Base-by-base conservation (phyloP, 2,329 filamentous ascomycete genomes). In the Fusarium caatingaense region DNA sequence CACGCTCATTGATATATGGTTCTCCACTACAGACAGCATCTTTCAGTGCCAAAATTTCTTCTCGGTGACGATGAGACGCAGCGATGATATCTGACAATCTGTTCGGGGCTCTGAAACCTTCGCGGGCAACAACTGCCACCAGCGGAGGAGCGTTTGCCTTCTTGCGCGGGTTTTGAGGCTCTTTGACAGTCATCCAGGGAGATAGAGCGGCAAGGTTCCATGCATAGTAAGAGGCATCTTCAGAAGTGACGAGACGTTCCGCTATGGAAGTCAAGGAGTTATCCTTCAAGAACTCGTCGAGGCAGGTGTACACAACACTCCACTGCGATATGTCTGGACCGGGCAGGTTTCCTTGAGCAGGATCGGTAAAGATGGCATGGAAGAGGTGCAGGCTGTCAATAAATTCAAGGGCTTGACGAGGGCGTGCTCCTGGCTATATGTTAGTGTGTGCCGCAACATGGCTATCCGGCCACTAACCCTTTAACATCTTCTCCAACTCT, bases 401-500 rank as follows among this genome's bases (percentile, higher is more conserved):
- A 15, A 92, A 83, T 27, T 85, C 79, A n/a, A 94, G 80, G 10
- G 92, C 86, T 70, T 83, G 83, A 51, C 82, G 81, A 10, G 92
- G 91, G 72, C 89, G 83, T 13, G 87, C 85, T 34, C 86, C 89
- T 76, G 16, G 25, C 86, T 46, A 41, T 23, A 11, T 16, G n/a
- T 70, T 40, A 69, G 61, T 55, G 37, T 20, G 16, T 32, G 11
- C 7, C 28, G 8, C 12, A 11, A 23, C 23, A 32, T 37, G 8
- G 13, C 15, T 32, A 12, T 20, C 16, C 23, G 25, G 20, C 10
- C 34, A 25, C 27, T 28, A 63, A 87, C 92, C 92, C 79, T 89
- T 91, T 20, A 98, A 83, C 90, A 97, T 97, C 84, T 98, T 98
- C 76, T 95, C 92, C 6, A 98, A 75, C 78, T 99, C 96, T 6